Base-by-base conservation (phyloP, 208 protist genomes). In the Leishmania tropica region DNA sequence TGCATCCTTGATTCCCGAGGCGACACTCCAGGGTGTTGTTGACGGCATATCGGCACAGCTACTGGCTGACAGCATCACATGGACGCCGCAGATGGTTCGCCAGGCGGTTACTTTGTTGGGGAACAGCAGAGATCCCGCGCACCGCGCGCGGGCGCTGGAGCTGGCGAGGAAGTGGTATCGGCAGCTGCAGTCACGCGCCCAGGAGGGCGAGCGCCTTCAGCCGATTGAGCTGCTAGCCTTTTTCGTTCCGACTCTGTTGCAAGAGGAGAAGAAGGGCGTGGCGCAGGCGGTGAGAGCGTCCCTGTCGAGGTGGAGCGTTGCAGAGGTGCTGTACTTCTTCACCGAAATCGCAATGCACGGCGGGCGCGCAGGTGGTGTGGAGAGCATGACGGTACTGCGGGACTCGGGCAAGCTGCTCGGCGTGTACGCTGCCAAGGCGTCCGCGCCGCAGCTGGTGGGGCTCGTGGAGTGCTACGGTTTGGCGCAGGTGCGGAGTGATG, bases 401-500 rank as follows among this genome's bases (percentile, higher is more conserved):
- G 83, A 87, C 19, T 80, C 87, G 13, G 91, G 92, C 4, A 76
- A 75, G 24, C 83, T 85, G 37, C 83, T 97, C 40, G 78, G 80
- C 17, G 58, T 60, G 37, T 93, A 91, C 76, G 89, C 92, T 67
- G 81, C 81, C 21, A 84, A 85, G 19, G 91, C 94, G 15, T 95
- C 94, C 24, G 81, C 89, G 31, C 64, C 80, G 51, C 94, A 97
- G 88, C 82, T 97, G 42, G 84, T 85, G 15, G 76, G 83, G 64
- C 81, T 97, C 24, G 85, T 93, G 73, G 81, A 84, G 71, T 94
- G 84, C 64, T 96, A 90, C 74, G 94, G 92, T 1, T 75, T 60
- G 40, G 87, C 91, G 3, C 85, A 86, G 40, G 92, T 97, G 54
- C 90, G 94, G 3, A 90, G 94, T 70, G 92, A 97, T 70, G 83